Conservation (phyloP, 345 rosid species). For the Lenwebbia sp. region DNA sequence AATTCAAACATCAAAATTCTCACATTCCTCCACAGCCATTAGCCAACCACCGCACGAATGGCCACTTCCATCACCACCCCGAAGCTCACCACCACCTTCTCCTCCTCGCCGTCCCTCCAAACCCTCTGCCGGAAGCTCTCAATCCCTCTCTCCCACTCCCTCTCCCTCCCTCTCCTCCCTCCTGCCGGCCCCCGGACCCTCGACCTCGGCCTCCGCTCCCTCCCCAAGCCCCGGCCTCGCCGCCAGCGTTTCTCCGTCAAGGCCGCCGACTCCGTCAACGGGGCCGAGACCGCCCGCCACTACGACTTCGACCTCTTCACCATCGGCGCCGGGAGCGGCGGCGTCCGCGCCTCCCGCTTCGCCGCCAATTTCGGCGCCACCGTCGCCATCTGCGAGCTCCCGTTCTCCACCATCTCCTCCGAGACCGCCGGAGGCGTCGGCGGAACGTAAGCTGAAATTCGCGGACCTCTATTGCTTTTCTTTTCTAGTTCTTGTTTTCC, state of each 20-base stretch:
- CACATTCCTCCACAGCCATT: neutral
- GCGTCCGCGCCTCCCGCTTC: slow-evolving; percentile 93
- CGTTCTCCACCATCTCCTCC: slow-evolving; percentile 80
- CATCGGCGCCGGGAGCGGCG: slow-evolving; percentile 94
- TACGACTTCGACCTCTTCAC: slow-evolving; percentile 96
- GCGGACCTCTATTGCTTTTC: neutral
- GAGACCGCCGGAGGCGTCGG: slow-evolving; percentile 92
- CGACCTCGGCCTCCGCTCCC: slow-evolving; percentile 13
- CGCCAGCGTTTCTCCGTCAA: slow-evolving; percentile 21
- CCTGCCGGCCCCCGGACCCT: slow-evolving; percentile 5
- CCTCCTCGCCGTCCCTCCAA: slow-evolving; percentile 42
- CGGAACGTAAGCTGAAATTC: slow-evolving; percentile 61
- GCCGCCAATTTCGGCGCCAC: slow-evolving; percentile 80
- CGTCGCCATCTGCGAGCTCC: slow-evolving; percentile 95
- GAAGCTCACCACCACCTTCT: slow-evolving; percentile 34
- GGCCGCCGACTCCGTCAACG: slow-evolving; percentile 46
- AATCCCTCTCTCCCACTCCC: slow-evolving; percentile 6
- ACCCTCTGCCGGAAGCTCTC: slow-evolving; percentile 30
- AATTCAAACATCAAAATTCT: neutral
- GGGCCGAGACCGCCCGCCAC: slow-evolving; percentile 39
- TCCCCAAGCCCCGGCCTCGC: slow-evolving; percentile 5
- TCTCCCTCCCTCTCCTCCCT: slow-evolving; percentile 17
- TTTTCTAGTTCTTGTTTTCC: neutral
- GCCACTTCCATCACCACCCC: slow-evolving; percentile 26
- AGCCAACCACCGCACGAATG: neutral